Conservation (phyloP, 2,329 filamentous ascomycete genomes). For the Colletotrichum salicis region DNA sequence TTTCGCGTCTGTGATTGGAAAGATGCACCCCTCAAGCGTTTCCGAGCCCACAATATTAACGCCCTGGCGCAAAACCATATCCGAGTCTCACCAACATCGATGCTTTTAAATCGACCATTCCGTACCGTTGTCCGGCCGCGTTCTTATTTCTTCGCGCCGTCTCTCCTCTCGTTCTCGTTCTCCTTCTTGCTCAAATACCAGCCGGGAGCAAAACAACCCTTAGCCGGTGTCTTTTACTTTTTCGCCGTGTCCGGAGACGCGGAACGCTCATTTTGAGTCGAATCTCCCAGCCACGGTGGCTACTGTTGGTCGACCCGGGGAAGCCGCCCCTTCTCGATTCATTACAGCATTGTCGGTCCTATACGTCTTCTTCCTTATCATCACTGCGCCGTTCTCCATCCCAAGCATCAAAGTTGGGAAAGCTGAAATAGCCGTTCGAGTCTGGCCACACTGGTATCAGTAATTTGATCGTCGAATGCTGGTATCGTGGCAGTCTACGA, state of each 20-base stretch:
- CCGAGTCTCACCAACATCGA: neutral
- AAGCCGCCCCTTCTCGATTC: neutral
- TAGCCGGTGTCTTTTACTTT: neutral
- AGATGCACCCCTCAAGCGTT: neutral
- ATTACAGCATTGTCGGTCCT: neutral
- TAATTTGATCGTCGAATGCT: neutral
- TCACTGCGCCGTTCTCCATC: constrained; percentile 58
- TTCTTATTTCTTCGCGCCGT: neutral
- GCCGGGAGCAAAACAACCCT: neutral
- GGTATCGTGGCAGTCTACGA: neutral
- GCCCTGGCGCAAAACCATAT: neutral
- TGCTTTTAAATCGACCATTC: neutral
- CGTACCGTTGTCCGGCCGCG: neutral
- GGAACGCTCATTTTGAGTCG: neutral
- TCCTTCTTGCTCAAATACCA: neutral
- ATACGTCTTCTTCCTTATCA: constrained; percentile 46
- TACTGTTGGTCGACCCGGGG: neutral
- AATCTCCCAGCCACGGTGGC: neutral
- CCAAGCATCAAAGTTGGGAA: constrained; percentile 78
- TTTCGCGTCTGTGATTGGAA: neutral
- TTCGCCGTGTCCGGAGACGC: neutral
- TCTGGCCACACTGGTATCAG: constrained; percentile 22
- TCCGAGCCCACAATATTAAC: neutral
- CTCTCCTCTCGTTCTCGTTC: neutral
- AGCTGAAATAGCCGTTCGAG: constrained; percentile 72